Conservation (phyloP, 495 filamentous ascomycete genomes). For the Aspergillus mulundensis region DNA sequence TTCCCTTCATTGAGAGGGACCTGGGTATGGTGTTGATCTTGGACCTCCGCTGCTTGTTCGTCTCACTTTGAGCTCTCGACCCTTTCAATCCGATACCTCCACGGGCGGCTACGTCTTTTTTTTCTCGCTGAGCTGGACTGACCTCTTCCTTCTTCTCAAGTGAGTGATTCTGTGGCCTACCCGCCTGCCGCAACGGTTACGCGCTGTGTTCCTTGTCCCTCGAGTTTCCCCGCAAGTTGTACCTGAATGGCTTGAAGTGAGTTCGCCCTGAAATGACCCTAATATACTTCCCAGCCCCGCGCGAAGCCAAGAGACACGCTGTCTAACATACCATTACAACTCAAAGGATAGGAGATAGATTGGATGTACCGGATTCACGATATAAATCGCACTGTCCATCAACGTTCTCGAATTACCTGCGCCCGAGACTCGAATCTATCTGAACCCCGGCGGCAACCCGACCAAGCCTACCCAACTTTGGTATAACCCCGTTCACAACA, state of each 20-base stretch:
- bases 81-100: slow-evolving; percentile 18
- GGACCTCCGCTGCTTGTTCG: slow-evolving; percentile 31
- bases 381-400: slow-evolving; percentile 1
- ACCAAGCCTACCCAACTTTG: not conserved
- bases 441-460: slow-evolving; percentile 15
- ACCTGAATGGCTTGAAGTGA: slow-evolving; percentile 28
- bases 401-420: slow-evolving; percentile 6
- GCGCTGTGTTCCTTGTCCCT: slow-evolving; percentile 13
- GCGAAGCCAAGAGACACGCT: slow-evolving; percentile 7
- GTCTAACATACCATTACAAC: slow-evolving; percentile 7
- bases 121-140: not conserved
- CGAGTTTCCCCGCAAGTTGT: slow-evolving; percentile 24
- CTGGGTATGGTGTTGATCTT: slow-evolving; percentile 30
- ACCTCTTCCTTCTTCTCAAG: slow-evolving; percentile 3
- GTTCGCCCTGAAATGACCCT: slow-evolving; percentile 16
- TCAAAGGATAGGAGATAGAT: not conserved
- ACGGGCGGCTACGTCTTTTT: slow-evolving; percentile 15
- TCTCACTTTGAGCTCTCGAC: slow-evolving; percentile 30
- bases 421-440: slow-evolving; percentile 7
- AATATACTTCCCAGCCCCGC: slow-evolving; percentile 18
- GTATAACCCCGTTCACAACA: not conserved
- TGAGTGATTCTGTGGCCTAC: slow-evolving; percentile 4
- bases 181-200: slow-evolving; percentile 1
- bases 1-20: slow-evolving; percentile 17
- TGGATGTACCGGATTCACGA: not conserved